Percentiles rank a stretch among this genome's conserved stretches.
These are phyloP conservation scores for Saccharomycopsis sp. DNA, from an alignment of 805 yeast genomes.

Conservation along the genomic window DNA sequence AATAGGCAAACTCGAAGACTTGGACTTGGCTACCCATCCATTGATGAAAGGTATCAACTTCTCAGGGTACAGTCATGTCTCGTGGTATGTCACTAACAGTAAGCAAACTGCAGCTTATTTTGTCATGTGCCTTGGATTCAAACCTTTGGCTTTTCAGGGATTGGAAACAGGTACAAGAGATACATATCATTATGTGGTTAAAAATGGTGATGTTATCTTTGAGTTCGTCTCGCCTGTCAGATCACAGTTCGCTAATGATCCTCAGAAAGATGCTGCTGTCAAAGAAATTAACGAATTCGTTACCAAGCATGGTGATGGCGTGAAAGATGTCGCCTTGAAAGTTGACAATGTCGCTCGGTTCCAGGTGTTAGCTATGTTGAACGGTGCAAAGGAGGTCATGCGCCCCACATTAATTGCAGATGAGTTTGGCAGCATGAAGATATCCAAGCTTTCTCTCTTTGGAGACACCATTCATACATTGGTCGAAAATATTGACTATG, in stretches of 20 bases:
- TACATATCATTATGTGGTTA: conserved; percentile 53
- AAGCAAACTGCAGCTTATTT: conserved; percentile 53
- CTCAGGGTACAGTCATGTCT: conserved; percentile 55
- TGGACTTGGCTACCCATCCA: not conserved
- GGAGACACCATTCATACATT: conserved; percentile 71
- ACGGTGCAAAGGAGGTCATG: conserved; percentile 44
- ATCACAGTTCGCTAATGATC: conserved; percentile 24
- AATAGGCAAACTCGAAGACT: not conserved
- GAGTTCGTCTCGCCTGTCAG: conserved; percentile 37
- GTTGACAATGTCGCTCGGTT: conserved; percentile 46
- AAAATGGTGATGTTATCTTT: conserved; percentile 48
- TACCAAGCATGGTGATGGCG: conserved; percentile 66
- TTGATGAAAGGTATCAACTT: conserved; percentile 5
- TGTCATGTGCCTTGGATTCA: conserved; percentile 54
- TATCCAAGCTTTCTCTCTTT: conserved; percentile 46
- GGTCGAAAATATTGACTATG: conserved; percentile 36
- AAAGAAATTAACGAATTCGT: conserved; percentile 41
- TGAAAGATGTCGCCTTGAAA: conserved; percentile 67
- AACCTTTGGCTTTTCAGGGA: conserved; percentile 54
- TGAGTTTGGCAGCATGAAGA: conserved; percentile 41
- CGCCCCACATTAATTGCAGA: conserved; percentile 26
- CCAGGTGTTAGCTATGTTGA: conserved; percentile 39
- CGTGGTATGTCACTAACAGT: conserved; percentile 71
- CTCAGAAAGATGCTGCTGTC: conserved; percentile 24
- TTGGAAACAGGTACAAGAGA: conserved; percentile 60